Evolutionary conservation across 176 grass and related monocot species (phyloP).

Genomic region (Oryza nivara): DNA sequence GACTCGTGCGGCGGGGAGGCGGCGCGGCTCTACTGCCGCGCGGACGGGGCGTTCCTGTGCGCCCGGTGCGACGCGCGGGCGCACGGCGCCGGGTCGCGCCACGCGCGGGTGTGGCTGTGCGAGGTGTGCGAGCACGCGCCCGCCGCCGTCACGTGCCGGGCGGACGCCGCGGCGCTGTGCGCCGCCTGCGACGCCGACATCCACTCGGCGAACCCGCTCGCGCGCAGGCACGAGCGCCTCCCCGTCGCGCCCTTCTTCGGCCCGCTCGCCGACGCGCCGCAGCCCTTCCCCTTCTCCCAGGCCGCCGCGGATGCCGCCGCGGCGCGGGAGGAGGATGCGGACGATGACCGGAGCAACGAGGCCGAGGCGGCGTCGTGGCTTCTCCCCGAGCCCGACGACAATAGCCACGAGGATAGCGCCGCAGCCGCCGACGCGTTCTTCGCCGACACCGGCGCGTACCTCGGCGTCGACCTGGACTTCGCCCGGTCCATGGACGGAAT

Average conservation of each 20-base stretch:
- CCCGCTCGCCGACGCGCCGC: conserved; percentile 41
- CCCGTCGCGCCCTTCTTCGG: conserved; percentile 58
- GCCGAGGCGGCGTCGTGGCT: conserved; percentile 87
- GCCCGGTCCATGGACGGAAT: conserved; percentile 46
- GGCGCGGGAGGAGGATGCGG: not conserved
- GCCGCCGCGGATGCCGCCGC: conserved; percentile 5
- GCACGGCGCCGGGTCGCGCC: conserved; percentile 52
- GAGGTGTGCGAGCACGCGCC: conserved; percentile 78
- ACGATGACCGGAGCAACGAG: conserved; percentile 57
- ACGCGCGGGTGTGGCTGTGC: conserved; percentile 75
- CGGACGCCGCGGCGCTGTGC: conserved; percentile 74
- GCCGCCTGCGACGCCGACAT: conserved; percentile 70
- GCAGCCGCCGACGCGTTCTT: conserved; percentile 34
- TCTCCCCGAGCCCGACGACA: conserved; percentile 59
- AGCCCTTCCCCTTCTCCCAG: conserved; percentile 21
- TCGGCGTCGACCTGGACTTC: conserved; percentile 54
- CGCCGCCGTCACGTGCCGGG: conserved; percentile 64
- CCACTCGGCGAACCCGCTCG: conserved; percentile 89
- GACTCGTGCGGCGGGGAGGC: conserved; percentile 59
- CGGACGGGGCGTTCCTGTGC: conserved; percentile 71
- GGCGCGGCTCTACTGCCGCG: conserved; percentile 63
- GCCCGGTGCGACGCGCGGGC: conserved; percentile 59
- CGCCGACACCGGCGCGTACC: conserved; percentile 37
- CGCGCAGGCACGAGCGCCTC: conserved; percentile 74
- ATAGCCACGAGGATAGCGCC: conserved; percentile 31